Percentiles rank a stretch among this genome's conserved stretches.
Evolutionary conservation across 257 asterid genomes (phyloP).

Genomic region (Mitragyna speciosa): DNA sequence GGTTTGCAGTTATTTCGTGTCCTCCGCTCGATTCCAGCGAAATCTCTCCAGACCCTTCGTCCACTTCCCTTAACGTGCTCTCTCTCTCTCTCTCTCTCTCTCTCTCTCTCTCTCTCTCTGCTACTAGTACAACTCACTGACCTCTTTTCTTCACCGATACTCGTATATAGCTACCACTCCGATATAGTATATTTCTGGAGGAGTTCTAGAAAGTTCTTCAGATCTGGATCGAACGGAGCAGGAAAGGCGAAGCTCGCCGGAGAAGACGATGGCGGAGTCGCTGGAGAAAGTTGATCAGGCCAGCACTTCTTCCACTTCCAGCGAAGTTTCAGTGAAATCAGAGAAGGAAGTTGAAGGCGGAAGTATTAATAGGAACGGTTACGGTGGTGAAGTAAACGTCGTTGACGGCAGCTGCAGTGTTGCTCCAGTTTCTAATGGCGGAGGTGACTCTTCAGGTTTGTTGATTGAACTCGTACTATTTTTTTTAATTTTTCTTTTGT

Average conservation of each 20-base stretch:
- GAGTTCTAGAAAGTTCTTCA: conserved; percentile 26
- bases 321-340: conserved; percentile 45
- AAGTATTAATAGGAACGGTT: conserved; percentile 19
- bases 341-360: conserved; percentile 39
- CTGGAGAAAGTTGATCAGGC: conserved; percentile 31
- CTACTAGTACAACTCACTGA: neutral
- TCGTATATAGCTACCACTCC: neutral
- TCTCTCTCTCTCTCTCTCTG: neutral
- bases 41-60: conserved; percentile 10
- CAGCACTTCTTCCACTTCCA: conserved; percentile 43
- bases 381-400: neutral
- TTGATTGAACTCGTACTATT: neutral
- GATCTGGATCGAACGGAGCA: conserved; percentile 49
- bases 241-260: conserved; percentile 29
- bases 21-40: conserved; percentile 19
- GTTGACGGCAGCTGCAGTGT: conserved; percentile 16
- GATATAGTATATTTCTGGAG: neutral
- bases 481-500: neutral
- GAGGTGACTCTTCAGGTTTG: conserved; percentile 54
- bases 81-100: neutral
- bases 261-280: conserved; percentile 42
- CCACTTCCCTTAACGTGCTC: conserved; percentile 15
- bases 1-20: conserved; percentile 14
- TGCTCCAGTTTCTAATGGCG: conserved; percentile 42
- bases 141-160: neutral